These are phyloP conservation scores for Clathrospora elynae DNA, from an alignment of 2,329 filamentous ascomycete genomes.

Conservation along the genomic window DNA sequence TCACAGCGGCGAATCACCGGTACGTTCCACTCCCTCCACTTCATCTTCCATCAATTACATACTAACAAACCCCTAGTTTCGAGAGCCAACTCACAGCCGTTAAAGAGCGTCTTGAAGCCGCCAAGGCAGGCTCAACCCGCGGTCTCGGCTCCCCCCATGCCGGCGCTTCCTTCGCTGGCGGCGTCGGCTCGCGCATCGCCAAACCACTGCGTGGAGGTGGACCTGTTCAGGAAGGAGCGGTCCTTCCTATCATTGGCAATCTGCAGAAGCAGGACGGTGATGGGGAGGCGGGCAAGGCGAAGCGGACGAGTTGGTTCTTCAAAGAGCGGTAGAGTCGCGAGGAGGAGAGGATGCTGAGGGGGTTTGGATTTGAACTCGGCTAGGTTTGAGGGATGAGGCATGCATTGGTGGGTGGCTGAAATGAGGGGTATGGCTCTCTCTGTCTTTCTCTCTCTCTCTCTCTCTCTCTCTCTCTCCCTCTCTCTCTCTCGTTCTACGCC, in stretches of 20 bases:
- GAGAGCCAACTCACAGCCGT: conserved; percentile 95
- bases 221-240: conserved; percentile 40
- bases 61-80: conserved; percentile 67
- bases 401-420: too few species aligned
- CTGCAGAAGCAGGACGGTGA: conserved; percentile 60
- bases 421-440: too few species aligned
- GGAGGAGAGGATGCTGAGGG: neutral
- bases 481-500: too few species aligned
- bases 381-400: too few species aligned
- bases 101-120: conserved; percentile 95
- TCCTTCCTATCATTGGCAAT: conserved; percentile 51
- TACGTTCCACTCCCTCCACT: conserved; percentile 59
- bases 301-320: conserved; percentile 77
- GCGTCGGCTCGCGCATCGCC: conserved; percentile 62
- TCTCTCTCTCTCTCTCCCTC: too few species aligned
- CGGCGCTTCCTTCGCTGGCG: conserved; percentile 61
- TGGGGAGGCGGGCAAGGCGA: conserved; percentile 58
- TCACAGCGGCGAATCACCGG: conserved; percentile 97
- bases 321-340: conserved; percentile 45
- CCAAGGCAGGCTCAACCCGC: conserved; percentile 87
- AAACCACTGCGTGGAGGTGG: conserved; percentile 66
- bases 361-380: neutral
- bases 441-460: too few species aligned
- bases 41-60: neutral
- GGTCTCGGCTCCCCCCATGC: conserved; percentile 70